Percentiles rank a stretch among this genome's conserved stretches.
Evolutionary conservation across 202 grass and related monocot species (phyloP).

Genomic region (Hordeum pubiflorum): DNA sequence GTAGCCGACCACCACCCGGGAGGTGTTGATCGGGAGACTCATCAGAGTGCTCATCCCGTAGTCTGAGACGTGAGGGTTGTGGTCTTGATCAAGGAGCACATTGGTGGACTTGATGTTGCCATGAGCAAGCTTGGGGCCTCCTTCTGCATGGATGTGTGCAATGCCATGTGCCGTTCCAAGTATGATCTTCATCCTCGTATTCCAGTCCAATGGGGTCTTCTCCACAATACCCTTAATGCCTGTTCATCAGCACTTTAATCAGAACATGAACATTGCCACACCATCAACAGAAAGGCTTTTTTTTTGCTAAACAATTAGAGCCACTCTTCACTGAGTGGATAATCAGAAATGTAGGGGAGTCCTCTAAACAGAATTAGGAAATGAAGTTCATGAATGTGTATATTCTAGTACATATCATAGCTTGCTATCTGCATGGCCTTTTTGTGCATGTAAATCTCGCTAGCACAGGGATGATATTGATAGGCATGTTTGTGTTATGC

Average conservation of each 20-base stretch:
- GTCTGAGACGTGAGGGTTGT: constrained; percentile 66
- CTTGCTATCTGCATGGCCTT: neutral
- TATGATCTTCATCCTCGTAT: constrained; percentile 75
- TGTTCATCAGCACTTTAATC: constrained; percentile 37
- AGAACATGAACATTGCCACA: neutral
- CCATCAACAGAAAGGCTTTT: no score
- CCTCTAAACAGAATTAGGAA: neutral
- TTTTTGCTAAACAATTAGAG: neutral
- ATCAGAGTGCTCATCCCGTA: constrained; percentile 61
- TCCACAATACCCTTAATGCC: constrained; percentile 52
- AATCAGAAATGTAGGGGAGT: neutral
- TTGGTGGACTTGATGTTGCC: constrained; percentile 97
- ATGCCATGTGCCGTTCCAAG: constrained; percentile 66
- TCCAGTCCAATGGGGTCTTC: constrained; percentile 69
- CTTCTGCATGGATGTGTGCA: constrained; percentile 71
- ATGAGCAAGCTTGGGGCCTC: constrained; percentile 66
- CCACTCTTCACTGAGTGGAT: neutral
- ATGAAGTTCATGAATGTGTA: neutral
- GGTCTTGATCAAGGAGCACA: constrained; percentile 63
- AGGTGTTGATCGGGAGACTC: constrained; percentile 58
- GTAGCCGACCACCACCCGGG: constrained; percentile 51
- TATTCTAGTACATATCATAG: neutral
- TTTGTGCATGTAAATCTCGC: neutral
- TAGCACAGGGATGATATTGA: neutral
- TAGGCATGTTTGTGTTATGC: neutral